Evolutionary conservation across 2,329 filamentous ascomycete genomes (phyloP).

Genomic region (Alternaria sp.): DNA sequence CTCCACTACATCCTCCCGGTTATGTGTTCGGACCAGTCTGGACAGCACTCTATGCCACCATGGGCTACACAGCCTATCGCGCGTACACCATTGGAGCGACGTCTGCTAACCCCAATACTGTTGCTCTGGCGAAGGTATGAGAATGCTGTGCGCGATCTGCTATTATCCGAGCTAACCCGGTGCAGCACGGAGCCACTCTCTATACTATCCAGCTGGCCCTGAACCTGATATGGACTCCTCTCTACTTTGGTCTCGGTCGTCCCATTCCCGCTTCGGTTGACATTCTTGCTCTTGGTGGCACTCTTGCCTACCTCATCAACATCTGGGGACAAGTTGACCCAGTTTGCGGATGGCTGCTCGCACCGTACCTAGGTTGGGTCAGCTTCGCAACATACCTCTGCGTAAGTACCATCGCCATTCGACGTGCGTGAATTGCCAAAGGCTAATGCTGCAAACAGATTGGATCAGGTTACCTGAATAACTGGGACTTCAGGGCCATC

Average conservation of each 20-base stretch:
- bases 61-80: constrained; percentile 89
- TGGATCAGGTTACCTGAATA: constrained; percentile 48
- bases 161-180: constrained; percentile 2
- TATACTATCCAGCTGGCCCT: constrained; percentile 86
- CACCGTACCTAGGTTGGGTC: constrained; percentile 86
- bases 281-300: constrained; percentile 74
- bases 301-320: constrained; percentile 72
- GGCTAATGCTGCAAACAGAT: constrained; percentile 32
- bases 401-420: constrained; percentile 45
- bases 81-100: constrained; percentile 70
- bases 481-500: constrained; percentile 46
- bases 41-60: constrained; percentile 67
- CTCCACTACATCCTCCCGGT: constrained; percentile 62
- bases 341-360: constrained; percentile 74
- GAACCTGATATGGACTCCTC: constrained; percentile 88
- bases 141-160: background rate
- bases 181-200: constrained; percentile 70
- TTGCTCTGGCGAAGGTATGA: constrained; percentile 62
- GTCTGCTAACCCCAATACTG: constrained; percentile 57
- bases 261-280: constrained; percentile 78
- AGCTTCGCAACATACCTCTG: constrained; percentile 87
- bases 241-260: constrained; percentile 82
- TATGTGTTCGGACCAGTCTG: constrained; percentile 66
- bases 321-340: constrained; percentile 77
- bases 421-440: background rate